Evolutionary conservation across 192 early-diverging fungal species (phyloP), one percentile per base, ranked within the genome.

Genomic region (Umbelopsis sp.): DNA sequence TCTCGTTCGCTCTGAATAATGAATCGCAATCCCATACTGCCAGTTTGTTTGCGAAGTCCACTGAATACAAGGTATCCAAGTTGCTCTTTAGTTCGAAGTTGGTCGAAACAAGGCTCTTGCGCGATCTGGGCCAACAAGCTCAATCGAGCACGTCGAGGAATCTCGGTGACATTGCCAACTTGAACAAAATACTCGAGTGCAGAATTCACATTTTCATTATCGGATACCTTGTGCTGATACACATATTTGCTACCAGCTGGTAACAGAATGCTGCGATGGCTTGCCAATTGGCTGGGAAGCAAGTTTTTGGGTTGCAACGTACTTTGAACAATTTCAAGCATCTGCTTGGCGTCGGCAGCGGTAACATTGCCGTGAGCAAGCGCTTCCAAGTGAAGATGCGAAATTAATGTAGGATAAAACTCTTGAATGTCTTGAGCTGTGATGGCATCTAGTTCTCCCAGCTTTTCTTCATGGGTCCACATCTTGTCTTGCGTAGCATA

Each of bases 61-160:
- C 86, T 90, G 46, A 85, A 89, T 0, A 95, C 92, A 66, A 91
- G 78, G 64, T 95, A 95, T 22, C 93, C 91, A 11, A 94, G 84
- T 72, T 93, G 89, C 74, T 93, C 91, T 76, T 98, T 95, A 18
- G 97, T 99, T 23, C 97, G 86, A 58, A 99, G 80, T 70, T 96
- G 90, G 80, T 98, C 91, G 79, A 98, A 99, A 72, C 86, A 92
- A 35, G 95, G 94, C 75, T 99, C 96, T 51, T 91, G 83, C 20
- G 89, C 79, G 47, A 99, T 93, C 68, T 97, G 93, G 15, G 88
- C 85, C 65, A 95, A 69, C 50, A 99, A 84, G 44, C 85, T 81
- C 20, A 94, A 77, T 16, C 87, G 76, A 41, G 86, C 88, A 35
- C 95, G 91, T 33, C 88, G 77, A 21, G 81, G 71, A 37, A 72